These are phyloP conservation scores for Daldinia childiae DNA, from an alignment of 495 filamentous ascomycete genomes.

Conservation along the genomic window DNA sequence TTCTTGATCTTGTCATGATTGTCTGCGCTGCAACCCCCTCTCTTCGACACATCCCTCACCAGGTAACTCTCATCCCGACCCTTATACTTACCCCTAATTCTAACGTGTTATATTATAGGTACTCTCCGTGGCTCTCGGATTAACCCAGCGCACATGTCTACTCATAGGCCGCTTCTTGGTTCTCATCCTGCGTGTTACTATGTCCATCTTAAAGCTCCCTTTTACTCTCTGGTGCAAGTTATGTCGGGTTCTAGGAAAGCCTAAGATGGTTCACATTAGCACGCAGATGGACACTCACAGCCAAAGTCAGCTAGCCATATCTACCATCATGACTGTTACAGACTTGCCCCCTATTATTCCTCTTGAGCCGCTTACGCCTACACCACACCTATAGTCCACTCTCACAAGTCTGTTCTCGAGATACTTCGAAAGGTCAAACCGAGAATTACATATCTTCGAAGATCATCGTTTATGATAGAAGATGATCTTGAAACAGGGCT, in stretches of 20 bases:
- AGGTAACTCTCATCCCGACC: background rate
- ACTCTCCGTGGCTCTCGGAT: background rate
- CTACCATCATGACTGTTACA: background rate
- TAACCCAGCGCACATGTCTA: background rate
- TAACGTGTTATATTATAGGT: background rate
- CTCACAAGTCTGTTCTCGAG: background rate
- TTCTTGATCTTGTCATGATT: background rate
- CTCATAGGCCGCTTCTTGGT: background rate
- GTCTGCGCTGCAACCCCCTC: background rate
- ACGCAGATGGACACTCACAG: constrained; percentile 1
- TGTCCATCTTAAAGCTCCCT: background rate
- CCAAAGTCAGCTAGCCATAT: constrained; percentile 2
- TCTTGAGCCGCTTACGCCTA: background rate
- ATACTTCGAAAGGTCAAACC: background rate
- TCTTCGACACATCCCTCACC: background rate
- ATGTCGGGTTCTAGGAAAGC: background rate
- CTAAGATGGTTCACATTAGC: background rate
- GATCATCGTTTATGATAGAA: background rate
- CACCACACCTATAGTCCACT: background rate
- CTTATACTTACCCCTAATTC: background rate
- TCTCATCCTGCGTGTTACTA: background rate
- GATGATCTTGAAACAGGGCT: background rate
- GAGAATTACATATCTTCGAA: background rate
- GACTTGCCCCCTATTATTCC: background rate
- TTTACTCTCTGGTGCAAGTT: background rate